Evolutionary conservation across 495 filamentous ascomycete species (phyloP).

Genomic region (Halenospora varia): DNA sequence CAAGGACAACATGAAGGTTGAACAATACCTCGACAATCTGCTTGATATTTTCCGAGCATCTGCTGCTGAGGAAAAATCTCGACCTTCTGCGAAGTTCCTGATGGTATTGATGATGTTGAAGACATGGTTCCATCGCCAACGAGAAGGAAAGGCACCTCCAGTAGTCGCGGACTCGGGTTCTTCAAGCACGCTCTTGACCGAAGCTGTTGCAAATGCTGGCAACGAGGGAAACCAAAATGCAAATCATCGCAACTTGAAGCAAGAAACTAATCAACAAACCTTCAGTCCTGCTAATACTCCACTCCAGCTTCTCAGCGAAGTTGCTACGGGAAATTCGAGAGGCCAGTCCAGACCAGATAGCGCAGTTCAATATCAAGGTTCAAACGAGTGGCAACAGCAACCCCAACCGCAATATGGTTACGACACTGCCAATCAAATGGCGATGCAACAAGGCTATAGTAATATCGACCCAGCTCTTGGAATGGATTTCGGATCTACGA

Average conservation of each 20-base stretch:
- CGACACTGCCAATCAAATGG: constrained; percentile 6
- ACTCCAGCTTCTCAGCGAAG: constrained; percentile 63
- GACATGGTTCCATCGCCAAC: constrained; percentile 60
- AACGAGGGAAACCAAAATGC: neutral
- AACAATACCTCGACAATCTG: constrained; percentile 66
- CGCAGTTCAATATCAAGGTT: constrained; percentile 6
- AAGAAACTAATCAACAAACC: constrained; percentile 23
- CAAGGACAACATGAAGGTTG: constrained; percentile 67
- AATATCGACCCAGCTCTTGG: constrained; percentile 31
- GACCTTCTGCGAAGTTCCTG: constrained; percentile 72
- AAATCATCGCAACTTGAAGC: constrained; percentile 8
- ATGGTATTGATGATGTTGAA: constrained; percentile 71
- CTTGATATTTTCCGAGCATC: constrained; percentile 62
- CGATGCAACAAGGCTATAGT: constrained; percentile 6
- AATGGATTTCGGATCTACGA: constrained; percentile 34
- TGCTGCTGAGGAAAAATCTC: constrained; percentile 58
- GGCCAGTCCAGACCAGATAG: constrained; percentile 12
- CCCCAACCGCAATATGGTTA: constrained; percentile 6
- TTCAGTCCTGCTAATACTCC: constrained; percentile 45
- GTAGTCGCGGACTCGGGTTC: neutral
- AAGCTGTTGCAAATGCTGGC: constrained; percentile 2
- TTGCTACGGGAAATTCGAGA: constrained; percentile 53
- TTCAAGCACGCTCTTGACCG: neutral
- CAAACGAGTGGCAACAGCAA: constrained; percentile 22
- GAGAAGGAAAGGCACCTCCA: constrained; percentile 10